Percentiles rank a stretch among this genome's conserved stretches.
Evolutionary conservation across 2,329 filamentous ascomycete species (phyloP).

Genomic region (Incumbomyces delicatus): DNA sequence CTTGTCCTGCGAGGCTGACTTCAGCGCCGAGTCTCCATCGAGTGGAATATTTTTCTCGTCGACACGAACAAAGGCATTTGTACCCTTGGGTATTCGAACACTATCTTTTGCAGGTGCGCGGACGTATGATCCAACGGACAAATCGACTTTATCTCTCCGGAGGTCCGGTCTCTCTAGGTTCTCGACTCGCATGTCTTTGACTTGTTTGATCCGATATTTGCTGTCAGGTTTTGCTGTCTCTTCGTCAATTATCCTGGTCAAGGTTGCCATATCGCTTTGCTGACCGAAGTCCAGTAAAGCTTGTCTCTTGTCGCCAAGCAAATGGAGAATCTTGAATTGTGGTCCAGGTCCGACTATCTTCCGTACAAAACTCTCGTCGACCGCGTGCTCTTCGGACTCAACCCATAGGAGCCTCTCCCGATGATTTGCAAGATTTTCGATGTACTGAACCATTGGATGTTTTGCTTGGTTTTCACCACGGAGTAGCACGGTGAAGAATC

Average conservation of each 20-base stretch:
- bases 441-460: neutral
- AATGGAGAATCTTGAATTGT: constrained; percentile 22
- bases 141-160: constrained; percentile 28
- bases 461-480: neutral
- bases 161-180: constrained; percentile 18
- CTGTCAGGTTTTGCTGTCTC: neutral
- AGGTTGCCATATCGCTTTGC: neutral
- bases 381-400: neutral
- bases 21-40: constrained; percentile 47
- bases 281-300: constrained; percentile 31
- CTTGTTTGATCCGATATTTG: neutral
- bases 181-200: constrained; percentile 21
- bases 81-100: constrained; percentile 81
- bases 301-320: constrained; percentile 26
- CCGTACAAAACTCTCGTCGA: neutral
- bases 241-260: neutral
- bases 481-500: neutral
- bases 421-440: constrained; percentile 1
- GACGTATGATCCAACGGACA: constrained; percentile 69
- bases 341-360: neutral
- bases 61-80: constrained; percentile 69
- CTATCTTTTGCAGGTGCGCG: constrained; percentile 91
- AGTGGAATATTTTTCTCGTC: constrained; percentile 55
- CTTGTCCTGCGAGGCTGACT: constrained; percentile 51
- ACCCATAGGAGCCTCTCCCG: constrained; percentile 3